phyloP scores from a whole-genome alignment of 208 protist genomes.

The Leishmania lainsoni region DNA sequence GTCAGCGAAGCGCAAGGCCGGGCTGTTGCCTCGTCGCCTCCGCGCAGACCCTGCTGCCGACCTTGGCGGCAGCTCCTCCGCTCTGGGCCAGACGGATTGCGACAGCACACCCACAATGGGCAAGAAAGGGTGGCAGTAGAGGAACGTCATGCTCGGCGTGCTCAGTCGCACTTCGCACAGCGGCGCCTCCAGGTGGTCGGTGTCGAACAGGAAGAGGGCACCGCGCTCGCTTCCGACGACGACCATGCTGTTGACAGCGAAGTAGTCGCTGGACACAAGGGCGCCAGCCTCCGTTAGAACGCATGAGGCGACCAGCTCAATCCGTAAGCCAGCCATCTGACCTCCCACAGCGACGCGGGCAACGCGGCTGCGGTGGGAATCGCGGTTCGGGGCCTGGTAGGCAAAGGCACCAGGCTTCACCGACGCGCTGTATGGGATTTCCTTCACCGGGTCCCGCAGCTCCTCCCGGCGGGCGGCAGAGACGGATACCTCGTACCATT shows the following conservation, averaged over 20 bases:
- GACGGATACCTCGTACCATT: conserved; percentile 81
- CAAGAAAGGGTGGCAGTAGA: conserved; percentile 83
- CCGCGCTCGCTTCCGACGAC: conserved; percentile 59
- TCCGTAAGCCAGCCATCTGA: conserved; percentile 36
- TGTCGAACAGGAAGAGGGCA: conserved; percentile 53
- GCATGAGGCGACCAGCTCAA: conserved; percentile 37
- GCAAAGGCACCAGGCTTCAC: conserved; percentile 28
- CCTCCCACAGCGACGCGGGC: conserved; percentile 33
- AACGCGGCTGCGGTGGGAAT: conserved; percentile 18
- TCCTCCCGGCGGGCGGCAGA: conserved; percentile 31
- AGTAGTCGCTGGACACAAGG: conserved; percentile 76
- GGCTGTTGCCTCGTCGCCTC: conserved; percentile 2
- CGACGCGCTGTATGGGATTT: conserved; percentile 22
- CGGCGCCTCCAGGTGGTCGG: conserved; percentile 47
- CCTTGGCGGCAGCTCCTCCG: neutral
- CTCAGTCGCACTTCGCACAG: conserved; percentile 43
- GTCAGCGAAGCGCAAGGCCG: neutral
- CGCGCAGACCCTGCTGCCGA: neutral
- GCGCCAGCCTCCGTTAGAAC: conserved; percentile 48
- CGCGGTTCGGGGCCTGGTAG: conserved; percentile 33
- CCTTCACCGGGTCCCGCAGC: conserved; percentile 26
- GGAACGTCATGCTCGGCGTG: conserved; percentile 35
- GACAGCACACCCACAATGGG: conserved; percentile 67
- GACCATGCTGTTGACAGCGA: conserved; percentile 58
- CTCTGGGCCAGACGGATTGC: conserved; percentile 29